Percentiles rank a stretch among this genome's conserved stretches.
These are phyloP conservation scores for Acacia acuminata DNA, from an alignment of 306 rosid genomes.

Conservation along the genomic window DNA sequence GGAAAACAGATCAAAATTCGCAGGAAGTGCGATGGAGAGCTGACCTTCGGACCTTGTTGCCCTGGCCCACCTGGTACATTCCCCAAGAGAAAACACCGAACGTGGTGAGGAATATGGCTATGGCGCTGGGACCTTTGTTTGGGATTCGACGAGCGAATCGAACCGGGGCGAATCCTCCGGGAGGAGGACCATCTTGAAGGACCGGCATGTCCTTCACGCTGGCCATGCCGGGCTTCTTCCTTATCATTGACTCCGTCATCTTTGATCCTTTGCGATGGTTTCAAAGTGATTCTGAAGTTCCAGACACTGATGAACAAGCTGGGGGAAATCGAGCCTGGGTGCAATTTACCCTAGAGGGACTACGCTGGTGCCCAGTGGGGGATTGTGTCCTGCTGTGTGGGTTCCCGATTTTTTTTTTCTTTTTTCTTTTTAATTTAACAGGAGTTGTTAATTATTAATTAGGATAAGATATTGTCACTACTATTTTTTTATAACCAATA, in stretches of 20 bases:
- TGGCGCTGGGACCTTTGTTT: slow-evolving; percentile 83
- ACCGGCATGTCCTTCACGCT: slow-evolving; percentile 99
- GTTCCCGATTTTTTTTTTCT: too few species aligned
- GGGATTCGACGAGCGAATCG: slow-evolving; percentile 99
- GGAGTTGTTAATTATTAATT: too few species aligned
- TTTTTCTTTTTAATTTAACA: too few species aligned
- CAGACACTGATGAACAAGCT: neutral
- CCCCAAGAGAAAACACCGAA: slow-evolving; percentile 95
- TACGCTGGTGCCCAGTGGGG: too few species aligned
- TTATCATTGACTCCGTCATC: slow-evolving; percentile 91
- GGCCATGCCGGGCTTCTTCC: slow-evolving; percentile 97
- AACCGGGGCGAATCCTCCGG: slow-evolving; percentile 95
- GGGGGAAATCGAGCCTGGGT: too few species aligned
- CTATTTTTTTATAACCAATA: too few species aligned
- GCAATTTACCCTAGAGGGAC: neutral
- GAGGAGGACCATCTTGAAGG: slow-evolving; percentile 98
- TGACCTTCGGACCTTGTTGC: slow-evolving; percentile 94
- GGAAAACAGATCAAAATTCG: neutral
- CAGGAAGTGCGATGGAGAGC: neutral
- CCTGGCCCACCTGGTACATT: slow-evolving; percentile 97
- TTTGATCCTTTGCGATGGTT: slow-evolving; percentile 13
- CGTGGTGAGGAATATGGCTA: slow-evolving; percentile 75
- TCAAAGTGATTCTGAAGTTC: neutral
- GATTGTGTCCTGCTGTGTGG: too few species aligned
- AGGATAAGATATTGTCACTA: too few species aligned